Evolutionary conservation across 225 moss, liverwort and hornwort species (phyloP).

Genomic region (Polytrichum commune): DNA sequence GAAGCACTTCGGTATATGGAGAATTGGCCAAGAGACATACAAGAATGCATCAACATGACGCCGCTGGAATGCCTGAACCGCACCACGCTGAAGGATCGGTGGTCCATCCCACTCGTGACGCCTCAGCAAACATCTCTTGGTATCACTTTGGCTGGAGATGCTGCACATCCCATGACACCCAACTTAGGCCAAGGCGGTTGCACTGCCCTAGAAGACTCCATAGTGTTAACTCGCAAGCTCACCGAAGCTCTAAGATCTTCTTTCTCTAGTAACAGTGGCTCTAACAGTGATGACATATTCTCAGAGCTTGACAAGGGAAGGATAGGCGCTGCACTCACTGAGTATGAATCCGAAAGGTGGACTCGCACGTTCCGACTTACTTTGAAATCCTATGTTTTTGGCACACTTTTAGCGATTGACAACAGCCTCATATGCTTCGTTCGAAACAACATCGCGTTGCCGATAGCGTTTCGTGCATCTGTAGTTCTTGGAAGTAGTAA

Average conservation of each 20-base stretch:
- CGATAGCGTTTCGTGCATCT: slow-evolving; percentile 36
- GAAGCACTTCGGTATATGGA: slow-evolving; percentile 29
- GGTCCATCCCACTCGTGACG: slow-evolving; percentile 32
- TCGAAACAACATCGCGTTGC: slow-evolving; percentile 40
- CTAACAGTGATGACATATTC: background rate
- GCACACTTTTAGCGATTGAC: slow-evolving; percentile 31
- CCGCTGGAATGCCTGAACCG: slow-evolving; percentile 36
- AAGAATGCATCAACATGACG: slow-evolving; percentile 36
- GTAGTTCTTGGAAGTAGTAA: slow-evolving; percentile 31
- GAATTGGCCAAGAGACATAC: slow-evolving; percentile 50
- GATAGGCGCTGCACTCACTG: slow-evolving; percentile 25
- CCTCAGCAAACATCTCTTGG: slow-evolving; percentile 28
- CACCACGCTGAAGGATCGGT: slow-evolving; percentile 37
- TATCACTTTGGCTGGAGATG: slow-evolving; percentile 49
- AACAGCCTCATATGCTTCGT: slow-evolving; percentile 31
- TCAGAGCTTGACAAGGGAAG: background rate
- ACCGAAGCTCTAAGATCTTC: slow-evolving; percentile 22
- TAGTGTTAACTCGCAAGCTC: slow-evolving; percentile 44
- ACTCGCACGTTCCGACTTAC: slow-evolving; percentile 49
- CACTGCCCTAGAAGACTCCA: slow-evolving; percentile 40
- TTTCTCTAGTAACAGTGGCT: no score
- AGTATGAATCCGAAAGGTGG: slow-evolving; percentile 51
- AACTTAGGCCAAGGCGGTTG: slow-evolving; percentile 52
- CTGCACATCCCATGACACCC: slow-evolving; percentile 59
- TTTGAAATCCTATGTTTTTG: slow-evolving; percentile 40